Base-by-base conservation (phyloP, 257 asterid genomes). In the Nicotiana paniculata region DNA sequence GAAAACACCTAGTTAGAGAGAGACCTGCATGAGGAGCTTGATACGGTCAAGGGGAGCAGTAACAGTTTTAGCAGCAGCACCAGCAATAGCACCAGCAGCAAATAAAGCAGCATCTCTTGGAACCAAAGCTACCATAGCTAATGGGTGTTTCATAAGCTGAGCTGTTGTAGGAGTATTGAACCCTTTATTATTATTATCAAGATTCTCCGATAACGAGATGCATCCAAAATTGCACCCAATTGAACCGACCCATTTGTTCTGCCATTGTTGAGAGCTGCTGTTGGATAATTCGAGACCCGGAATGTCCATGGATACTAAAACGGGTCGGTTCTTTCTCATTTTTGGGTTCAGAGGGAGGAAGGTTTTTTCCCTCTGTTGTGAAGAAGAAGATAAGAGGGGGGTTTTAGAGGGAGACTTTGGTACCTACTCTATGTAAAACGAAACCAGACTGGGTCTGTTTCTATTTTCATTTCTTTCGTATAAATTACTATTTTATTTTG, bases 31-130 rank as follows among this genome's bases (percentile, higher is more conserved):
- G 77, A 96, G 94, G 61, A 96, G 92, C 92, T 96, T 96, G 82
- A 94, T 85, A 59, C 99, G 95, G 85, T 96, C 98, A 76, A 96
- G 98, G 37, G 99, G 99, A 12, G 97, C 99, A 9, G 97, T 96
- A 77, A 96, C 91, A 28, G 97, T 88, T 84, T 96, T 96, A 2
- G 98, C 97, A 9, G 97, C 91, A 59, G 97, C 94, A 43, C 99
- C 97, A 79, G 98, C 97, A 69, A 96, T 81, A 9, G 99, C 98
- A 15, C 98, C 99, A 81, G 99, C 99, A 63, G 93, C 91, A 79
- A 96, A 96, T 54, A 96, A 91, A 51, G 98, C 97, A 62, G 88
- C 95, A 2, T 92, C 97, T 83, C 84, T 89, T 3, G 99, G 98
- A 78, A 92, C 90, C 96, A 91, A 86, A 43, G 99, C 97, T 17